Conservation (phyloP, 1,284 basidiomycete species). For the Leccinum pachyderme region DNA sequence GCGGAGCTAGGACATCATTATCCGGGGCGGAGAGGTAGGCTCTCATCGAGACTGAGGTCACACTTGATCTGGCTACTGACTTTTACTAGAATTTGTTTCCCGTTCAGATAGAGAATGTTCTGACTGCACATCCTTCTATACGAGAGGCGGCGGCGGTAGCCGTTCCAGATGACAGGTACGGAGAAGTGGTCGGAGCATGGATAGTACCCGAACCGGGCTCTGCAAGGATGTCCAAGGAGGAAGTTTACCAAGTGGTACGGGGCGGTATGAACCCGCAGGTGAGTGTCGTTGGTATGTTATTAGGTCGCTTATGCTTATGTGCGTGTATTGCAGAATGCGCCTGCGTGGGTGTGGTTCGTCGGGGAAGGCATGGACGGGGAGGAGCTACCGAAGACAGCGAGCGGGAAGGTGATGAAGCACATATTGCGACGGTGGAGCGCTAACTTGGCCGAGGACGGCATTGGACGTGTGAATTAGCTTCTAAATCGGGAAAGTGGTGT, state of each 20-base stretch:
- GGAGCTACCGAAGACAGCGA: conserved; percentile 82
- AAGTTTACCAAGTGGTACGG: conserved; percentile 52
- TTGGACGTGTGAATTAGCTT: conserved; percentile 8
- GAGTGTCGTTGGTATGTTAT: not conserved
- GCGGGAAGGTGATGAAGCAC: conserved; percentile 87
- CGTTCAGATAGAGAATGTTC: conserved; percentile 78
- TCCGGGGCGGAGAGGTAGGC: conserved; percentile 78
- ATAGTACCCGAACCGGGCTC: conserved; percentile 50
- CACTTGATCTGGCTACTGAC: not conserved
- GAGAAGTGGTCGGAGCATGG: conserved; percentile 81
- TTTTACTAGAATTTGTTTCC: conserved; percentile 72
- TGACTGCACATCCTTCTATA: conserved; percentile 62
- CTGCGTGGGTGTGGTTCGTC: conserved; percentile 81
- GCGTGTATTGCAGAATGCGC: conserved; percentile 56
- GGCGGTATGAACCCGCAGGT: conserved; percentile 76
- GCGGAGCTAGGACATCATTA: conserved; percentile 69
- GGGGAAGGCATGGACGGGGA: conserved; percentile 57
- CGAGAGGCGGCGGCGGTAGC: conserved; percentile 74
- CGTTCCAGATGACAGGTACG: conserved; percentile 68
- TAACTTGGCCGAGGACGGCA: conserved; percentile 14
- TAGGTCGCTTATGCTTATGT: conserved; percentile 1
- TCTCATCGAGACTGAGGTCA: not conserved
- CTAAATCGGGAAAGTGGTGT: not conserved
- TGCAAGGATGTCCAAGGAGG: conserved; percentile 44
- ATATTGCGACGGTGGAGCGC: conserved; percentile 46